phyloP scores from a whole-genome alignment of 1,139 yeast genomes.

The Yamadazyma blattariae region DNA sequence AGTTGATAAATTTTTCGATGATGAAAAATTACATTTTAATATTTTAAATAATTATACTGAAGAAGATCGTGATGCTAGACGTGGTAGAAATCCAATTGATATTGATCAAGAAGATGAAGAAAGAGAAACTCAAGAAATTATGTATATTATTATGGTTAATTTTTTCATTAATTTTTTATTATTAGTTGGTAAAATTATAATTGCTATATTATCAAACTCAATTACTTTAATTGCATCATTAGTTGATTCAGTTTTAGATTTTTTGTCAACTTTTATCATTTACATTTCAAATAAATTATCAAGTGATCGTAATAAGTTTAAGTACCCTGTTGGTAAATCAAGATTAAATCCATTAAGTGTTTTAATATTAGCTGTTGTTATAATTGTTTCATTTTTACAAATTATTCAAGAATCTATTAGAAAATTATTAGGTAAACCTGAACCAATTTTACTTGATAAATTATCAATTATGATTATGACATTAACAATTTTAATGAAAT shows the following conservation, averaged over 20 bases:
- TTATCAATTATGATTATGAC: slow-evolving; percentile 62
- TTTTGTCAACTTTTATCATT: slow-evolving; percentile 71
- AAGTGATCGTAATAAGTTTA: slow-evolving; percentile 45
- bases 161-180: slow-evolving; percentile 59
- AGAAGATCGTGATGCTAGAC: slow-evolving; percentile 15
- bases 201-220: slow-evolving; percentile 64
- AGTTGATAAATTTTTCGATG: slow-evolving; percentile 66
- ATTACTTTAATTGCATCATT: slow-evolving; percentile 76
- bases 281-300: slow-evolving; percentile 61
- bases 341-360: slow-evolving; percentile 80
- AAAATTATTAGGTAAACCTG: slow-evolving; percentile 25
- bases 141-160: slow-evolving; percentile 63
- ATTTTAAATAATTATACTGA: slow-evolving; percentile 56
- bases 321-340: slow-evolving; percentile 68
- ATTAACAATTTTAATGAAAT: slow-evolving; percentile 57
- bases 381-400: slow-evolving; percentile 69
- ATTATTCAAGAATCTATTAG: slow-evolving; percentile 64
- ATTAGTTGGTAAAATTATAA: slow-evolving; percentile 58
- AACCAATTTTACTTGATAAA: slow-evolving; percentile 48
- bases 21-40: slow-evolving; percentile 61
- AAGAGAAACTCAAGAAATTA: slow-evolving; percentile 43
- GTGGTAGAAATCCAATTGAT: slow-evolving; percentile 24
- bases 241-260: slow-evolving; percentile 73
- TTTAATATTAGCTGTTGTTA: slow-evolving; percentile 66
- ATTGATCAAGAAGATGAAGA: slow-evolving; percentile 26